Evolutionary conservation across 371 early-diverging fungal species (phyloP), one percentile per base, ranked within the genome.

Genomic region (Apophysomyces variabilis): DNA sequence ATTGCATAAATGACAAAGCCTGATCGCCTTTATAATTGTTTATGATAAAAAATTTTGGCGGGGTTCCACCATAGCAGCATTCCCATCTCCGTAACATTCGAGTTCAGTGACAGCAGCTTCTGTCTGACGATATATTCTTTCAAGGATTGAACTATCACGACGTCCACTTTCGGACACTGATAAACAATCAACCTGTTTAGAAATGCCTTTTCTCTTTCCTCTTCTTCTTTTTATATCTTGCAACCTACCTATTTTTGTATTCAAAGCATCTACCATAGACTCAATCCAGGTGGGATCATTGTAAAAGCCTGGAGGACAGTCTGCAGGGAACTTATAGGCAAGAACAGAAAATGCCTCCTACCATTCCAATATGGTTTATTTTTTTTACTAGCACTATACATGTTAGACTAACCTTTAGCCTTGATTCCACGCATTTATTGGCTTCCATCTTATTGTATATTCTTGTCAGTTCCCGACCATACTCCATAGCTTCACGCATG

Each of bases 281-380:
- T 26, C 47, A 47, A 62, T 16, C 50, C 54, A 50, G 45, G 54
- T 35, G n/a, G 32, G 54, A 35, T 62, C 74, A 59, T 84, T 45
- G 13, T 45, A 45, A 16, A 45, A 80, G 0, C 82, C 66, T 4
- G 86, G 72, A 18, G 87, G 82, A 64, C 80, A 81, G 37, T 80
- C 67, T 11, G 64, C 66, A 1, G 87, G 83, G 45, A 90, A 83
- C 1, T 81, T 68, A 65, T 95, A 94, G 0, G 94, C 94, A 36
- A 93, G 66, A 35, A 93, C 76, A 16, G 93, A 87, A 70, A 93
- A 93, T 5, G 88, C 79, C 32, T 62, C 66, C 66, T 37, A 47
- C 54, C n/a, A 36, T 35, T 35, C 16, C 37, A 37, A 50, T 32
- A 26, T 38, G 13, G 46, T 5, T 45, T 18, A 45, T n/a, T 26